Evolutionary conservation across 495 filamentous ascomycete species (phyloP), one percentile per base, ranked within the genome.

Genomic region (Rostrohypoxylon terebratum): DNA sequence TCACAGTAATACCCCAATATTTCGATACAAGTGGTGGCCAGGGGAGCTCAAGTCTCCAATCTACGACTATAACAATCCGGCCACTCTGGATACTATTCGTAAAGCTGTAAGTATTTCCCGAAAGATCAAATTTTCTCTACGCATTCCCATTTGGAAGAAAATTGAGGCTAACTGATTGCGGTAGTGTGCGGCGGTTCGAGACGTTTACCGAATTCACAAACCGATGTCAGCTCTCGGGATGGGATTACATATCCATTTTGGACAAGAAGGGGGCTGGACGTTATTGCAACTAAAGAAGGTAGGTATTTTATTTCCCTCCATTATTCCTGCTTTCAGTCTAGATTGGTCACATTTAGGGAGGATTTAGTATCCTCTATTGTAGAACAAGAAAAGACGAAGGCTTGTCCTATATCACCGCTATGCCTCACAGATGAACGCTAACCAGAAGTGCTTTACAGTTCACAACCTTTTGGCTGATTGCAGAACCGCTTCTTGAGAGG

Each of bases 261-360:
- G 72, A 3, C 68, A 75, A 21, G 67, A 75, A 21, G 34, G 33
- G 0, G 71, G 68, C 1, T 77, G 60, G 61, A 65, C 51, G 10
- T 28, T 77, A 4, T 36, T 74, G 20, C 64, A 75, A 45, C 57
- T 77, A 21, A 77, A 77, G 28, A 77, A 69, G 57, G 69, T 73
- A 45, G n/a, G n/a, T n/a, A n/a, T n/a, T n/a, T 55, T 68, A 45
- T 60, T 47, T 48, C 14, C 14, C 16, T 14, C 8, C 14, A 42
- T 16, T n/a, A n/a, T 2, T 25, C 25, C 20, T 33, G 10, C 20
- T 40, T 42, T 4, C 13, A 21, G 25, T 13, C 34, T 45, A 9
- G 9, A 33, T n/a, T 51, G 8, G 1, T 34, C 50, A 10, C 7
- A n/a, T 53, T 51, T n/a, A n/a, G n/a, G 7, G 11, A 18, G 34